Percentiles rank a stretch among this genome's conserved stretches.
Conservation (phyloP, 768 basidiomycete species). For the Pulveroboletus sp. region DNA sequence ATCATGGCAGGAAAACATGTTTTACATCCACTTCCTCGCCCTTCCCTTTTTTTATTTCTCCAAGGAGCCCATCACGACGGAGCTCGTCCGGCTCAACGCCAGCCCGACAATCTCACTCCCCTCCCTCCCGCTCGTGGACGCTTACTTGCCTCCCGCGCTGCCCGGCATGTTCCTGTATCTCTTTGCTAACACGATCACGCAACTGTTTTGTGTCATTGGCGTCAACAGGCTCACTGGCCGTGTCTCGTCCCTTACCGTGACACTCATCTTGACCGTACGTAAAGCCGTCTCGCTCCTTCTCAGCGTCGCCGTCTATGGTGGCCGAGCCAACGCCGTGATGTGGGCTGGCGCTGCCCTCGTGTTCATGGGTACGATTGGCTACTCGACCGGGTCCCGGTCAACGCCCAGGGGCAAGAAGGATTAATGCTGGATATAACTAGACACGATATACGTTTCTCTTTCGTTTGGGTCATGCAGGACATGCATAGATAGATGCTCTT, state of each 20-base stretch:
- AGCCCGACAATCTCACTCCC: constrained; percentile 16
- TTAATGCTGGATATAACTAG: not conserved
- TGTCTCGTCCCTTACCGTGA: constrained; percentile 73
- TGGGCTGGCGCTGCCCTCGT: constrained; percentile 71
- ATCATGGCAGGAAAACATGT: constrained; percentile 88
- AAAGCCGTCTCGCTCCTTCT: constrained; percentile 77
- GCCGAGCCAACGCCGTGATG: constrained; percentile 45
- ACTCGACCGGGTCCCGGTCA: constrained; percentile 39
- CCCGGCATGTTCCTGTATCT: constrained; percentile 66
- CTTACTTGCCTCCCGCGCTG: constrained; percentile 32
- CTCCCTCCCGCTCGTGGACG: constrained; percentile 1
- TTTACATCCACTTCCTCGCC: constrained; percentile 82
- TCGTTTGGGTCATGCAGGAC: not conserved
- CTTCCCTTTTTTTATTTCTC: constrained; percentile 75
- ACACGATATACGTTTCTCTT: not conserved
- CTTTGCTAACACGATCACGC: constrained; percentile 75
- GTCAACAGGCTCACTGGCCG: constrained; percentile 83
- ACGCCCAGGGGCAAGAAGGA: constrained; percentile 25
- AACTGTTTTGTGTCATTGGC: constrained; percentile 81
- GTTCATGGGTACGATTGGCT: constrained; percentile 66
- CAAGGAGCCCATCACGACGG: constrained; percentile 43
- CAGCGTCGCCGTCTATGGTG: constrained; percentile 55
- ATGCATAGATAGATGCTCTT: constrained; percentile 7
- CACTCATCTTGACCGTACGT: constrained; percentile 75
- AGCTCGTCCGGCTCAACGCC: constrained; percentile 11